A percentile compares a stretch with the other conserved stretches of the same genome.
Conservation (phyloP, 106 monocot species). For the Allium fistulosum region DNA sequence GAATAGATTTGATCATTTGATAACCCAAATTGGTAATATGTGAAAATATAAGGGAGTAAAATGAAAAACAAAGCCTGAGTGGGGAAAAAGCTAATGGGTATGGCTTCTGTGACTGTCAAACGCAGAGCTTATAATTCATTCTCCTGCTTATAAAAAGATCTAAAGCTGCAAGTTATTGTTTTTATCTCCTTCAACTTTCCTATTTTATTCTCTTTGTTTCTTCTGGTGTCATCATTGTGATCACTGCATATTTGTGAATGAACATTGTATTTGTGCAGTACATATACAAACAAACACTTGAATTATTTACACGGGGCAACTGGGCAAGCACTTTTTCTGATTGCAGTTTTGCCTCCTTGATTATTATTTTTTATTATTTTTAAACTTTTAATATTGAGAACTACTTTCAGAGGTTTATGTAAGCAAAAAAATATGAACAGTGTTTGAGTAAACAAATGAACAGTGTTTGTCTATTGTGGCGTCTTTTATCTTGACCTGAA, state of each 20-base stretch:
- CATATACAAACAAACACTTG: constrained; percentile 13
- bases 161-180: constrained; percentile 10
- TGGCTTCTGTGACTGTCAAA: constrained; percentile 15
- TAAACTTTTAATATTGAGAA: background rate
- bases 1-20: too few relatives aligned
- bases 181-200: constrained; percentile 2
- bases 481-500: constrained; percentile 3
- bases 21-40: too few relatives aligned
- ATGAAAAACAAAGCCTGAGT: too few relatives aligned
- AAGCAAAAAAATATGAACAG: too few relatives aligned
- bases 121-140: background rate
- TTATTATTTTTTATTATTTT: constrained; percentile 3
- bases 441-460: background rate
- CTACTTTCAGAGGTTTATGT: background rate
- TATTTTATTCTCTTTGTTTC: constrained; percentile 14
- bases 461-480: background rate
- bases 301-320: background rate
- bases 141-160: background rate
- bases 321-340: constrained; percentile 3
- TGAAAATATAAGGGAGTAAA: too few relatives aligned
- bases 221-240: constrained; percentile 13
- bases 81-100: background rate
- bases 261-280: background rate
- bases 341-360: background rate
- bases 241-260: constrained; percentile 7